phyloP scores from a whole-genome alignment of 2,329 filamentous ascomycete genomes.

The Aureobasidium namibiae region DNA sequence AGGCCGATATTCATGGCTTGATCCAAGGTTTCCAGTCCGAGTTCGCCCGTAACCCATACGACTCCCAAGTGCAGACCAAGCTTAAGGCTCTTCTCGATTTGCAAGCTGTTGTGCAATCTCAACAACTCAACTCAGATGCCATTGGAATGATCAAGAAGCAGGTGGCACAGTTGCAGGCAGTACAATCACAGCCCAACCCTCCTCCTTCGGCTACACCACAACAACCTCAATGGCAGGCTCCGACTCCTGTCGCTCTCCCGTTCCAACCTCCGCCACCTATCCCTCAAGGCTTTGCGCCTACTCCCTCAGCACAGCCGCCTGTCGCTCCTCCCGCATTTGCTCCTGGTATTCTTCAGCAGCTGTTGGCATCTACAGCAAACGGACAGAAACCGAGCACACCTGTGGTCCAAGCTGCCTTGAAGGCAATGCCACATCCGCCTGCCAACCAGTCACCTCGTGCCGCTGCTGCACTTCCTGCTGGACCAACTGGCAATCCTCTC shows the following conservation, averaged over 20 bases:
- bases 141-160: constrained; percentile 77
- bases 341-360: constrained; percentile 24
- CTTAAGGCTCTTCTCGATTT: constrained; percentile 80
- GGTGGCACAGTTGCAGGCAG: constrained; percentile 65
- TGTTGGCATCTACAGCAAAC: constrained; percentile 27
- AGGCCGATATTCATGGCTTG: constrained; percentile 72
- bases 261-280: constrained; percentile 22
- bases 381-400: constrained; percentile 29
- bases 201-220: constrained; percentile 22
- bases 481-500: constrained; percentile 14
- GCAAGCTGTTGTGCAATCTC: constrained; percentile 68
- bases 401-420: constrained; percentile 26
- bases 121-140: constrained; percentile 71
- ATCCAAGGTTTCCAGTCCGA: constrained; percentile 65
- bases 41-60: constrained; percentile 67
- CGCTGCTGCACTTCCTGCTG: constrained; percentile 12
- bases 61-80: constrained; percentile 67
- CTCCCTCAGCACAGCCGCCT: constrained; percentile 16
- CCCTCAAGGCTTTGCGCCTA: constrained; percentile 19
- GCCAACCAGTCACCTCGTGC: not conserved
- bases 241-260: constrained; percentile 15
- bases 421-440: constrained; percentile 20
- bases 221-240: constrained; percentile 23
- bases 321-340: constrained; percentile 21
- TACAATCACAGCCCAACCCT: constrained; percentile 43